A percentile compares a stretch with the other conserved stretches of the same genome.
phyloP scores from a whole-genome alignment of 805 yeast species.

The Cyberlindnera xylosilytica region DNA sequence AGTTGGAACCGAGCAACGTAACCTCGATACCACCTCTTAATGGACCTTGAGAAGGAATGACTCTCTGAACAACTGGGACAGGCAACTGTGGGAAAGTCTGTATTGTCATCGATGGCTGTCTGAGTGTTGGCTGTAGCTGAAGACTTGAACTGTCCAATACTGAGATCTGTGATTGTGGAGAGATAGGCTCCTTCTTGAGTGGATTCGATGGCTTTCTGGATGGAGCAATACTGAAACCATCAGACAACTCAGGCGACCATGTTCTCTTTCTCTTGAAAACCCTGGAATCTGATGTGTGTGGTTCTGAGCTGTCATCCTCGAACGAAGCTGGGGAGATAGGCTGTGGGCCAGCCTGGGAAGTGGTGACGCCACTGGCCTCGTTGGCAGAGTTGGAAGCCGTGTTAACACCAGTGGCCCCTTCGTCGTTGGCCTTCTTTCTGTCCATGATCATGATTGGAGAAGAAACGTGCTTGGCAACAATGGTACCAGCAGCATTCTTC shows the following conservation, averaged over 20 bases:
- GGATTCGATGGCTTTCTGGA: slow-evolving; percentile 35
- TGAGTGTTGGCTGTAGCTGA: slow-evolving; percentile 6
- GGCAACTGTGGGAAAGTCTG: slow-evolving; percentile 2
- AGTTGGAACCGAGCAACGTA: slow-evolving; percentile 83
- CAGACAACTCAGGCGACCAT: slow-evolving; percentile 31
- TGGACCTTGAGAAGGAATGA: slow-evolving; percentile 95
- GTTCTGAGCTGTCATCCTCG: slow-evolving; percentile 58
- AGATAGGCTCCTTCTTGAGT: slow-evolving; percentile 37
- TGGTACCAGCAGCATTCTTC: slow-evolving; percentile 54
- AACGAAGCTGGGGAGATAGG: slow-evolving; percentile 61
- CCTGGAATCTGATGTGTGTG: slow-evolving; percentile 39
- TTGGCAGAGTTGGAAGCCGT: slow-evolving; percentile 21
- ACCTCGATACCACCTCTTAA: slow-evolving; percentile 95
- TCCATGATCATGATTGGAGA: slow-evolving; percentile 89
- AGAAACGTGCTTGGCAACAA: slow-evolving; percentile 71
- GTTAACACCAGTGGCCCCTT: slow-evolving; percentile 13
- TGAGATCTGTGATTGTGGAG: slow-evolving; percentile 33
- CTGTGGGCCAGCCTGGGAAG: slow-evolving; percentile 6
- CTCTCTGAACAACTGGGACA: slow-evolving; percentile 56
- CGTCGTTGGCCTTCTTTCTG: slow-evolving; percentile 55
- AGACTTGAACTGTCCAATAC: slow-evolving; percentile 8
- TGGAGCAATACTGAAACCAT: slow-evolving; percentile 37
- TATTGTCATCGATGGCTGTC: background rate
- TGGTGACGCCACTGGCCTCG: slow-evolving; percentile 13
- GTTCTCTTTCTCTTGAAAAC: slow-evolving; percentile 47